These are phyloP conservation scores for Helminthosporium solani DNA, from an alignment of 2,329 filamentous ascomycete genomes.

Conservation along the genomic window DNA sequence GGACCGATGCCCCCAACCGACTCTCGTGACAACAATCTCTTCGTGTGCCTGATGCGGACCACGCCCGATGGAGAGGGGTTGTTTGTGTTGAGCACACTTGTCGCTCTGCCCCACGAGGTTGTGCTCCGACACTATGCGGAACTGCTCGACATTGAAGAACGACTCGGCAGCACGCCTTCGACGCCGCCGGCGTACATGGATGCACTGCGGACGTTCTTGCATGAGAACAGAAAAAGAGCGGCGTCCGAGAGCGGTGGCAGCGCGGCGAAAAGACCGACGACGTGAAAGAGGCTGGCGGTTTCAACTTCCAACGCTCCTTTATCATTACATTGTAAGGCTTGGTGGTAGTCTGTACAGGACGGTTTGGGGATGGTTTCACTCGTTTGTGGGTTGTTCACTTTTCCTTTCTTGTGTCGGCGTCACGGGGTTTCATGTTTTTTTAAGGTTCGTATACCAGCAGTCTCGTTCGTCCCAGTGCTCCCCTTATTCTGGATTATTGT, in stretches of 20 bases:
- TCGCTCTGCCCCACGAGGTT: slow-evolving; percentile 30
- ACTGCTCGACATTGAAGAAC: slow-evolving; percentile 27
- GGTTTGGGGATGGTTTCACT: not conserved
- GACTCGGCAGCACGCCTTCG: slow-evolving; percentile 19
- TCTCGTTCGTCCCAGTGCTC: no score
- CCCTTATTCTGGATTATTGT: no score
- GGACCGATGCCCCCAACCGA: slow-evolving; percentile 25
- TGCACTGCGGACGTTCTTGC: slow-evolving; percentile 27
- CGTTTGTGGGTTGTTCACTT: not conserved
- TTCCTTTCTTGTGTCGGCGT: not conserved
- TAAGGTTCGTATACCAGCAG: no score
- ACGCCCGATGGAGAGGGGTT: slow-evolving; percentile 13
- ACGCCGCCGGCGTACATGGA: slow-evolving; percentile 28
- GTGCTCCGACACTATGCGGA: slow-evolving; percentile 33
- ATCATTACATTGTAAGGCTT: not conserved
- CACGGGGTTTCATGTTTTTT: no score
- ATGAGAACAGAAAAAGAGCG: slow-evolving; percentile 37
- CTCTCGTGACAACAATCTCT: slow-evolving; percentile 34
- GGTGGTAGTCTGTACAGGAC: not conserved
- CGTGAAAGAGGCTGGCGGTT: slow-evolving; percentile 2
- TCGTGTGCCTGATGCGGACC: slow-evolving; percentile 31
- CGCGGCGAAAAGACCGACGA: slow-evolving; percentile 34
- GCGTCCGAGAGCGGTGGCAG: slow-evolving; percentile 30
- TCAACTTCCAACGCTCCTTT: slow-evolving; percentile 1
- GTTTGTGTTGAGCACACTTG: slow-evolving; percentile 35